Evolutionary conservation across 2,329 filamentous ascomycete genomes (phyloP), one percentile per base, ranked within the genome.

Genomic region (Diplodia sapinea): DNA sequence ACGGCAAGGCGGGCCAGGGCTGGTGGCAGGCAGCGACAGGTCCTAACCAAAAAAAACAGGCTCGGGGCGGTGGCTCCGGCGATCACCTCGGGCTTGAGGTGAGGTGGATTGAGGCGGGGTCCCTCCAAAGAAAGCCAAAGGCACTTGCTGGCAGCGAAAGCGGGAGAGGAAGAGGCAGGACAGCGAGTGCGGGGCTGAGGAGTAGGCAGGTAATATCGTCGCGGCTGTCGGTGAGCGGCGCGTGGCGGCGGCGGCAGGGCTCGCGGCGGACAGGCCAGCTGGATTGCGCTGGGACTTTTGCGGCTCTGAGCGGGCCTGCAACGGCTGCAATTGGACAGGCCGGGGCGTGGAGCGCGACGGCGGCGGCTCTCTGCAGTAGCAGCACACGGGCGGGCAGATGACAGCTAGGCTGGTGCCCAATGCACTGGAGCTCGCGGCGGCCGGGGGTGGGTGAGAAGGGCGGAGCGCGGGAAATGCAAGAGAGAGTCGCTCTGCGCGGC

Each of bases 1-100:
- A 73, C 72, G 71, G 56, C 56, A 59, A 73, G 61, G 49, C 59
- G 12, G 57, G 65, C 43, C 55, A 23, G 12, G 65, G 56, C 65
- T 40, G 57, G 20, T 36, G 38, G 23, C 15, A 55, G 61, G 61
- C 61, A 38, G 40, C 57, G 57, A 9, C 59, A 23, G 59, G 20
- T 56, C 56, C 40, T 43, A 49, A 47, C 40, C 57, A 33, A 49
- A 62, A 62, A 33, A 36, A 51, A 65, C 36, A 38, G 36, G 36
- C 36, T 38, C 36, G 36, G 9, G 29, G 20, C 26, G 49, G 49
- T 43, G 50, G 51, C 50, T 63, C 47, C 31, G 17, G 59, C 29
- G 31, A 52, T 26, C 23, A 29, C 74, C 72, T 73, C 70, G 71
- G 69, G 72, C 66, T 70, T 68, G 70, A 74, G 50, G 23, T 68